Conservation (phyloP, 2,329 filamentous ascomycete genomes). For the Colletotrichum shisoi region DNA sequence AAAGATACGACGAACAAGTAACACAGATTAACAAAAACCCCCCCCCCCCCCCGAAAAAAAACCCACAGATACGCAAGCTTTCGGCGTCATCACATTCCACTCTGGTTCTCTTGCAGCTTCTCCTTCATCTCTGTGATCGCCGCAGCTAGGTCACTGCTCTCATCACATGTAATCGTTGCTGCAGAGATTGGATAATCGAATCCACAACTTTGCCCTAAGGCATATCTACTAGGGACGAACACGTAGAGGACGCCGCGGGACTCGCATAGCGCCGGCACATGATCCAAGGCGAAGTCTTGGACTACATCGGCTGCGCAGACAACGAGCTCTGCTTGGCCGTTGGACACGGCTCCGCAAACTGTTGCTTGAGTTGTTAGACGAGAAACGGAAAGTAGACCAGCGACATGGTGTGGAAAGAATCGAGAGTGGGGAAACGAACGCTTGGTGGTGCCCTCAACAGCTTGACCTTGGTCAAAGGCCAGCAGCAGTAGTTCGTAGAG, state of each 20-base stretch:
- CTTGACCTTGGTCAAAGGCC: neutral
- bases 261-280: neutral
- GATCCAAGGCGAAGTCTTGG: neutral
- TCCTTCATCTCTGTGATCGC: neutral
- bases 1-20: too few relatives aligned
- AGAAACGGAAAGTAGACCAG: neutral
- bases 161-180: neutral
- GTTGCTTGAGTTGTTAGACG: neutral
- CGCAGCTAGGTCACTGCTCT: neutral
- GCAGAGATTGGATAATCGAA: neutral
- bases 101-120: neutral
- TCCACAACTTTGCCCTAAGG: neutral
- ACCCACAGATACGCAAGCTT: neutral
- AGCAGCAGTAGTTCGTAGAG: neutral
- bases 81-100: neutral
- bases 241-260: neutral
- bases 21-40: too few relatives aligned
- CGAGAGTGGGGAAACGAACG: neutral
- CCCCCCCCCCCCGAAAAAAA: too few relatives aligned
- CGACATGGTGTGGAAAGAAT: too few relatives aligned
- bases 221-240: neutral
- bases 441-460: neutral
- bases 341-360: neutral
- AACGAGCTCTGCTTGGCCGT: neutral
- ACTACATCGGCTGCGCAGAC: neutral